Percentiles rank a stretch among this genome's conserved stretches.
Conservation (phyloP, 148 eudicot species). For the Fagopyrum homotropicum region DNA sequence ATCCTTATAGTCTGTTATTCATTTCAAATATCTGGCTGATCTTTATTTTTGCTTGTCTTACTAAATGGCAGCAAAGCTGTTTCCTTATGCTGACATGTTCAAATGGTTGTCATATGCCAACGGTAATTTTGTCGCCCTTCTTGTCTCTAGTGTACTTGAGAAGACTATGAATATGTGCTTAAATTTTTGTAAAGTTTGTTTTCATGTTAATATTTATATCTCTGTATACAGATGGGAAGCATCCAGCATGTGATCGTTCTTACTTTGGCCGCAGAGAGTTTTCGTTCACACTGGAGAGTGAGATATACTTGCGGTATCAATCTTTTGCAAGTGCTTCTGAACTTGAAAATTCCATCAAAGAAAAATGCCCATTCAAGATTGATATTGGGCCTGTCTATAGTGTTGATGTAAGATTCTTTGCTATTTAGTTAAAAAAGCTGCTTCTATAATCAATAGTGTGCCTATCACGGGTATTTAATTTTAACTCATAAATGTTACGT, state of each 20-base stretch:
- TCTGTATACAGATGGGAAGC: conserved; percentile 73
- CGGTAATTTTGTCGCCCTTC: conserved; percentile 38
- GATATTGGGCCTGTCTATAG: conserved; percentile 94
- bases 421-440: neutral
- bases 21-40: too few species aligned
- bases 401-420: conserved; percentile 59
- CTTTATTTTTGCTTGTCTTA: neutral
- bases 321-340: conserved; percentile 69
- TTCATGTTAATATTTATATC: neutral
- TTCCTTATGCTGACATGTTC: conserved; percentile 72
- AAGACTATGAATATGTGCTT: neutral
- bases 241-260: conserved; percentile 83
- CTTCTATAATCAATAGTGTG: neutral
- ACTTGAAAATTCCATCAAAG: conserved; percentile 72
- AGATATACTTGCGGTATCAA: conserved; percentile 71
- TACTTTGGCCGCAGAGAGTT: conserved; percentile 81
- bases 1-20: neutral
- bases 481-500: neutral
- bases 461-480: neutral
- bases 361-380: conserved; percentile 84
- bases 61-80: conserved; percentile 61
- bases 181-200: neutral
- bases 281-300: conserved; percentile 74
- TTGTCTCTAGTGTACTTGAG: neutral
- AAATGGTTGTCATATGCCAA: conserved; percentile 96